Evolutionary conservation across 179 eudicot species (phyloP).

Genomic region (Silene vulgaris): DNA sequence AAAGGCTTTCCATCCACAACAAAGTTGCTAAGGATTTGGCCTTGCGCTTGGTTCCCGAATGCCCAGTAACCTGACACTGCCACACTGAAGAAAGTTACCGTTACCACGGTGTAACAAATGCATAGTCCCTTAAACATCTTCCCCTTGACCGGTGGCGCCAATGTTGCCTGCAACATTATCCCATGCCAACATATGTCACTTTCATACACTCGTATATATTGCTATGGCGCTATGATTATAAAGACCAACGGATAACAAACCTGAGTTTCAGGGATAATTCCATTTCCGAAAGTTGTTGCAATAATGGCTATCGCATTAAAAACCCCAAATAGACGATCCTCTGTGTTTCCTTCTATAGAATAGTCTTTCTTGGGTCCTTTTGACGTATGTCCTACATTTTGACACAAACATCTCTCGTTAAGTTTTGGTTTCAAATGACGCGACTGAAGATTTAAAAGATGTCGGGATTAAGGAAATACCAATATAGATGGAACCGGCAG

Average conservation of each 20-base stretch:
- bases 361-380: slow-evolving; percentile 53
- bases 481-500: slow-evolving; percentile 55
- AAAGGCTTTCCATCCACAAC: slow-evolving; percentile 40
- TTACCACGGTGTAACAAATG: slow-evolving; percentile 59
- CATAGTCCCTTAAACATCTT: slow-evolving; percentile 85
- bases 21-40: slow-evolving; percentile 57
- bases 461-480: slow-evolving; percentile 28
- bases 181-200: too few relatives aligned
- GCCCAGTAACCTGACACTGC: slow-evolving; percentile 87
- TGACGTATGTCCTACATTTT: slow-evolving; percentile 44
- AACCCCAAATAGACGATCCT: slow-evolving; percentile 52
- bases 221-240: background rate
- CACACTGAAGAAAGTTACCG: slow-evolving; percentile 61
- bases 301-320: slow-evolving; percentile 71
- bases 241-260: slow-evolving; percentile 22
- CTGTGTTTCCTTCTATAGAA: slow-evolving; percentile 29
- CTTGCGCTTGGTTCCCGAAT: slow-evolving; percentile 58
- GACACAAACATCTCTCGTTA: background rate
- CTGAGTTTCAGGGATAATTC: slow-evolving; percentile 92
- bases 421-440: background rate
- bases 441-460: background rate
- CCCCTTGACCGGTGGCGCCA: slow-evolving; percentile 73
- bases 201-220: background rate
- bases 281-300: slow-evolving; percentile 78
- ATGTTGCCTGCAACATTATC: slow-evolving; percentile 47